These are phyloP conservation scores for Microthyrium microscopicum DNA, from an alignment of 2,329 filamentous ascomycete genomes.

Conservation along the genomic window DNA sequence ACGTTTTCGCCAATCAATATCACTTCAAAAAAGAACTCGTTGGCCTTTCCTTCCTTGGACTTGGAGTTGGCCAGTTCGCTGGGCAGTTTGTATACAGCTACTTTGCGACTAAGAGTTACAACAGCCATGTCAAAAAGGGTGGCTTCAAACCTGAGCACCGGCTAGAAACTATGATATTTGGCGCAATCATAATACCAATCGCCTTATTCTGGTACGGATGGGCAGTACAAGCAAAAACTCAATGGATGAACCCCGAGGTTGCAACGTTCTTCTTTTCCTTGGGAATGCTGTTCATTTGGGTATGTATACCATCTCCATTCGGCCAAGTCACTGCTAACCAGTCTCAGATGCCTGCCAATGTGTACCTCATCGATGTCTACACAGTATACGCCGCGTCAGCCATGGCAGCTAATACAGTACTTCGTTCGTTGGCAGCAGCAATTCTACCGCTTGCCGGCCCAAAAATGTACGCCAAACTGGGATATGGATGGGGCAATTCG, in stretches of 20 bases:
- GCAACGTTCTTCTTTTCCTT: conserved; percentile 20
- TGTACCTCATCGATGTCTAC: conserved; percentile 26
- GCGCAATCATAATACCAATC: conserved; percentile 14
- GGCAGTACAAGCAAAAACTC: conserved; percentile 17
- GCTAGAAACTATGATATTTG: conserved; percentile 5
- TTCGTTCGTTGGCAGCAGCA: conserved; percentile 21
- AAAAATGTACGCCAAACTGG: conserved; percentile 23
- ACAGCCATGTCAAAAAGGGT: conserved; percentile 2
- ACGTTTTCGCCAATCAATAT: conserved; percentile 24
- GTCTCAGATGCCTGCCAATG: conserved; percentile 19
- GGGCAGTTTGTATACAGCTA: conserved; percentile 13
- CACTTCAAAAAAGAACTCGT: conserved; percentile 21
- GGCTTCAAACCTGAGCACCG: conserved; percentile 9
- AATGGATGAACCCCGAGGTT: conserved; percentile 21
- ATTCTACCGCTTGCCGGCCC: conserved; percentile 23
- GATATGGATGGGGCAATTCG: conserved; percentile 24
- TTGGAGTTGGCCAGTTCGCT: conserved; percentile 24
- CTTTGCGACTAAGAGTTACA: conserved; percentile 2
- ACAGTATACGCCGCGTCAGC: conserved; percentile 25
- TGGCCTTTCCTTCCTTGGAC: conserved; percentile 25
- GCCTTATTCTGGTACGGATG: conserved; percentile 24
- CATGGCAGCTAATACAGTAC: conserved; percentile 24
- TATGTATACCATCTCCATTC: conserved; percentile 6
- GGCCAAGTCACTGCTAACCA: background rate
- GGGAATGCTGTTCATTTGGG: conserved; percentile 19